Evolutionary conservation across 139 green algal species (phyloP).

Genomic region (Chlorella vulgaris): DNA sequence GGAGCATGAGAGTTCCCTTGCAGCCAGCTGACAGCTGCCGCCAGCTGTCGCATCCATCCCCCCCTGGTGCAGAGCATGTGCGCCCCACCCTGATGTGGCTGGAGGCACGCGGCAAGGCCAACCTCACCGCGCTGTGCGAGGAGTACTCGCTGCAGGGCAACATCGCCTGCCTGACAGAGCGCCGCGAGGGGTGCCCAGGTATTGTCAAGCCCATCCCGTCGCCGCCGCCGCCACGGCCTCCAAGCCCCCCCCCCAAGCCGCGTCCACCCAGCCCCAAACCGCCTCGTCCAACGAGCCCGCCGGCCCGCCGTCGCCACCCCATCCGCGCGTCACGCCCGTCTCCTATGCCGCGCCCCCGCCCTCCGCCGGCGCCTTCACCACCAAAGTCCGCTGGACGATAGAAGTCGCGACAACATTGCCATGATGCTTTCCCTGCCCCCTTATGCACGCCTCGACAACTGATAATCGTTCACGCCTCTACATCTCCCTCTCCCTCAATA

Average conservation of each 20-base stretch:
- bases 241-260: not conserved
- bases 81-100: slow-evolving; percentile 25
- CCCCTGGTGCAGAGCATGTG: not conserved
- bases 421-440: no score
- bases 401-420: no score
- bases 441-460: no score
- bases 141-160: not conserved
- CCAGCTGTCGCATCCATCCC: no score
- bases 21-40: no score
- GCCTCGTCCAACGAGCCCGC: not conserved
- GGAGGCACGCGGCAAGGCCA: slow-evolving; percentile 1
- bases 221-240: not conserved
- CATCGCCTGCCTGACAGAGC: not conserved
- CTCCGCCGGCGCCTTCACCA: no score
- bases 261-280: not conserved
- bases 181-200: not conserved
- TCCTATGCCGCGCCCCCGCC: no score
- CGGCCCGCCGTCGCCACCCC: not conserved
- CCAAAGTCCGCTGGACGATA: no score
- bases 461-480: no score
- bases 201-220: not conserved
- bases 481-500: no score
- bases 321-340: not conserved
- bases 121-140: not conserved
- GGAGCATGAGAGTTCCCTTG: no score